A percentile compares a stretch with the other conserved stretches of the same genome.
Conservation (phyloP, 2,329 filamentous ascomycete genomes). For the Fusarium graminum region DNA sequence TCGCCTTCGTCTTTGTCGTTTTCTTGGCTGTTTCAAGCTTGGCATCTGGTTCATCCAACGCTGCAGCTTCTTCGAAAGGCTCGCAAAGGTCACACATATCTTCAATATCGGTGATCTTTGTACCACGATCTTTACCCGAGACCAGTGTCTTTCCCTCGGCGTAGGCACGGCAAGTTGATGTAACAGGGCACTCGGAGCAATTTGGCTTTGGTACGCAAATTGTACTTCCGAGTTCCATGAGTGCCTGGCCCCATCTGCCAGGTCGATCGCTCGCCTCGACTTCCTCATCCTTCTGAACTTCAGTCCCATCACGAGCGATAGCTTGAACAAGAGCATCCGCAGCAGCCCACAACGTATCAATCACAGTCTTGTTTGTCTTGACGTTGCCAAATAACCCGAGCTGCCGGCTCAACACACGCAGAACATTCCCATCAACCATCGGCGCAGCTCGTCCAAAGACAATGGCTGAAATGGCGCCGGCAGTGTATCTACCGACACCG, state of each 20-base stretch:
- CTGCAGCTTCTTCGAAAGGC: conserved; percentile 57
- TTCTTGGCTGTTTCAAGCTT: conserved; percentile 14
- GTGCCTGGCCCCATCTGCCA: conserved; percentile 72
- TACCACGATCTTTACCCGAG: conserved; percentile 15
- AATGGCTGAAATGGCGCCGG: conserved; percentile 72
- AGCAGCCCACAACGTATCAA: conserved; percentile 69
- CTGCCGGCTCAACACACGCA: conserved; percentile 71
- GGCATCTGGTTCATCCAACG: conserved; percentile 39
- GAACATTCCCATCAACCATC: conserved; percentile 74
- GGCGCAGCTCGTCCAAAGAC: conserved; percentile 70
- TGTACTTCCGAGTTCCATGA: conserved; percentile 76
- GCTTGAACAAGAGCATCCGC: conserved; percentile 68
- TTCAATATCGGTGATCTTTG: conserved; percentile 60
- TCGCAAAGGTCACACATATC: conserved; percentile 65
- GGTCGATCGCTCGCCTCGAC: conserved; percentile 62
- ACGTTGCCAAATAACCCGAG: conserved; percentile 68
- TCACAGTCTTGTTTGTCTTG: conserved; percentile 66
- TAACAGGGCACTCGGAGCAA: conserved; percentile 66
- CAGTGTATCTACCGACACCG: conserved; percentile 73
- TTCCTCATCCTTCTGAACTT: conserved; percentile 40
- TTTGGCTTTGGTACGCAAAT: conserved; percentile 71
- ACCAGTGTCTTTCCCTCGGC: conserved; percentile 59
- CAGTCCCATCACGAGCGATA: conserved; percentile 58
- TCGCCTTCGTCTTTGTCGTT: conserved; percentile 31
- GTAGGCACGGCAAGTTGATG: conserved; percentile 64